Percentiles rank a stretch among this genome's conserved stretches.
Evolutionary conservation across 805 yeast species (phyloP).

Genomic region (Candida methanosorbosa): DNA sequence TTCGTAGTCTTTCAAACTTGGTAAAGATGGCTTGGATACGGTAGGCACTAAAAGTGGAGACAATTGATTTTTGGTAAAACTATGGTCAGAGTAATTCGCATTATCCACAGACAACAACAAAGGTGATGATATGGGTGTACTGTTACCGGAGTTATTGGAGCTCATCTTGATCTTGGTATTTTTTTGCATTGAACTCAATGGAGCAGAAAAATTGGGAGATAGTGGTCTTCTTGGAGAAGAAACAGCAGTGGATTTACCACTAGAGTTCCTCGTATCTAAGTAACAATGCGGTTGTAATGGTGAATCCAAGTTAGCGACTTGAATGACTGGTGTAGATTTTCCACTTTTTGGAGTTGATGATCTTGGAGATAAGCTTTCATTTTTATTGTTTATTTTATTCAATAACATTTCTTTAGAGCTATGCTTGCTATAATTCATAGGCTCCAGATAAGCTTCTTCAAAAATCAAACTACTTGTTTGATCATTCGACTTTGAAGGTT

Average conservation of each 20-base stretch:
- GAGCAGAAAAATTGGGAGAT: slow-evolving; percentile 45
- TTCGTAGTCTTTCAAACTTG: slow-evolving; percentile 82
- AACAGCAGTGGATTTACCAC: slow-evolving; percentile 6
- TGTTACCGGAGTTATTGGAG: slow-evolving; percentile 14
- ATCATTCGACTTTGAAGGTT: slow-evolving; percentile 7
- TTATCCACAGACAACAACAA: slow-evolving; percentile 39
- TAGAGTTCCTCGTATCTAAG: neutral
- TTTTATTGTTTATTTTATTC: neutral
- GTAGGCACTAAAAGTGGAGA: slow-evolving; percentile 74
- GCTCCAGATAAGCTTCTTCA: slow-evolving; percentile 14
- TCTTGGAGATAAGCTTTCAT: slow-evolving; percentile 12
- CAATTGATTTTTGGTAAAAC: slow-evolving; percentile 46
- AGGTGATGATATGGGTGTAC: slow-evolving; percentile 53
- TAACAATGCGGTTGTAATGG: no score
- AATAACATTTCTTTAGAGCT: neutral
- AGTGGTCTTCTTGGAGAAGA: slow-evolving; percentile 49
- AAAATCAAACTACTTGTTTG: slow-evolving; percentile 9
- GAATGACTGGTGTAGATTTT: slow-evolving; percentile 19
- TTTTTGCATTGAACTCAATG: slow-evolving; percentile 55
- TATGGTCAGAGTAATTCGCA: neutral
- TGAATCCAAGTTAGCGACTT: slow-evolving; percentile 9
- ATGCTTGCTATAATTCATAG: neutral
- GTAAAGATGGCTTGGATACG: slow-evolving; percentile 44
- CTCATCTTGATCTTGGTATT: slow-evolving; percentile 23
- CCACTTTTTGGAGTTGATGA: slow-evolving; percentile 14